Evolutionary conservation across 2,329 filamentous ascomycete species (phyloP).

Genomic region (Balansia obtecta): DNA sequence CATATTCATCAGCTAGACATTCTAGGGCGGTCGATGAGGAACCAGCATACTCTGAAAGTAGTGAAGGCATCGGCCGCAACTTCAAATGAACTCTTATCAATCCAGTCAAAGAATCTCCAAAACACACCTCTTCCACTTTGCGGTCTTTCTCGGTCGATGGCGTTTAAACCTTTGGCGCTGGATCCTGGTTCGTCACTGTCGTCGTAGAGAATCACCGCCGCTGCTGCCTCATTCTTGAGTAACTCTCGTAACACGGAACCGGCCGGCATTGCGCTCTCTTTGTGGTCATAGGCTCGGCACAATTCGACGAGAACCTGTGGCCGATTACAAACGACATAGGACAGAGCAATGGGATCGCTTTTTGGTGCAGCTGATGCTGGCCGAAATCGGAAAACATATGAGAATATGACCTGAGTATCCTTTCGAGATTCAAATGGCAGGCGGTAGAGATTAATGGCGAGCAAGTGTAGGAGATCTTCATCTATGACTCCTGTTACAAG

Average conservation of each 20-base stretch:
- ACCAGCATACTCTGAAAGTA: constrained; percentile 67
- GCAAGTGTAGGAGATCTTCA: constrained; percentile 76
- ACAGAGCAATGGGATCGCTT: constrained; percentile 70
- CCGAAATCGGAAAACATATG: constrained; percentile 84
- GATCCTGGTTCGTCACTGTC: constrained; percentile 62
- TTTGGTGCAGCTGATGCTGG: constrained; percentile 53
- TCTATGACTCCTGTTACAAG: constrained; percentile 76
- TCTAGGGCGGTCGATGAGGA: not conserved
- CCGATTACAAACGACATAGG: constrained; percentile 75
- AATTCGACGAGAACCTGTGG: constrained; percentile 81
- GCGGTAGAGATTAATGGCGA: constrained; percentile 70
- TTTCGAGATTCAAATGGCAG: constrained; percentile 94
- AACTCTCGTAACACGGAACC: constrained; percentile 83
- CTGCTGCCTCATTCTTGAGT: constrained; percentile 77
- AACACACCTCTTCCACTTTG: constrained; percentile 79
- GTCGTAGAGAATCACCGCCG: constrained; percentile 85
- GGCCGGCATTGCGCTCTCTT: constrained; percentile 83
- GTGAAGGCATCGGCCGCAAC: constrained; percentile 96
- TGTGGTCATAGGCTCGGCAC: constrained; percentile 79
- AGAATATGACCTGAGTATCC: constrained; percentile 91
- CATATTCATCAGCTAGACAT: not conserved
- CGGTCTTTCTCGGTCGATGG: constrained; percentile 62
- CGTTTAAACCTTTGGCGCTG: constrained; percentile 61
- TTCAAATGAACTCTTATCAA: constrained; percentile 92
- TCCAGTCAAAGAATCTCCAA: constrained; percentile 96